These are phyloP conservation scores for Tylopilus sp. DNA, from an alignment of 1,284 basidiomycete genomes.

Conservation along the genomic window DNA sequence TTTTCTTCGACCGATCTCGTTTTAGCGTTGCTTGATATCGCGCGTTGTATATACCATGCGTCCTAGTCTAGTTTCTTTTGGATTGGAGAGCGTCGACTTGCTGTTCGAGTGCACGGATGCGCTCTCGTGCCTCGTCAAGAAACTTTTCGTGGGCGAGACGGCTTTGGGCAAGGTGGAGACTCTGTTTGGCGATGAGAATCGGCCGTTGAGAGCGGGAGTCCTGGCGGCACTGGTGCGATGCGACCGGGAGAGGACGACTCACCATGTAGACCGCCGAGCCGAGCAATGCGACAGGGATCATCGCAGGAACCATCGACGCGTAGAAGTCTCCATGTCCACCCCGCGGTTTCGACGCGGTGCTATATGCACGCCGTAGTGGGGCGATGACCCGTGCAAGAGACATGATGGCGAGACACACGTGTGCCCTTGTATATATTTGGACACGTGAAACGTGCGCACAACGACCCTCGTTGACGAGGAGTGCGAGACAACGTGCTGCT, in stretches of 20 bases:
- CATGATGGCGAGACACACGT: neutral
- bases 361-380: conserved; percentile 12
- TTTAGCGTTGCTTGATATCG: neutral
- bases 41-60: conserved; percentile 17
- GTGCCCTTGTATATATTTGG: too few species aligned
- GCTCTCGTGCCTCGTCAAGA: conserved; percentile 53
- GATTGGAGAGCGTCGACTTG: conserved; percentile 46
- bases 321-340: conserved; percentile 63
- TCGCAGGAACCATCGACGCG: conserved; percentile 60
- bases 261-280: conserved; percentile 75
- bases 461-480: neutral
- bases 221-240: conserved; percentile 15
- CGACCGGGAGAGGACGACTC: conserved; percentile 13
- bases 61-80: neutral
- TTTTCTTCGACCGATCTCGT: neutral
- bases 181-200: conserved; percentile 39
- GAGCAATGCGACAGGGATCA: conserved; percentile 70
- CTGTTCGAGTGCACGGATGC: conserved; percentile 52
- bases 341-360: conserved; percentile 14
- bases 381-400: conserved; percentile 1
- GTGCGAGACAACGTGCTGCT: too few species aligned
- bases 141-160: conserved; percentile 65
- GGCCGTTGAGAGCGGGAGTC: conserved; percentile 16
- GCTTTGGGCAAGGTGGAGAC: conserved; percentile 56
- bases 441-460: neutral